Evolutionary conservation across 1,139 yeast genomes (phyloP).

Genomic region (Saccharomycopsis hybrid): DNA sequence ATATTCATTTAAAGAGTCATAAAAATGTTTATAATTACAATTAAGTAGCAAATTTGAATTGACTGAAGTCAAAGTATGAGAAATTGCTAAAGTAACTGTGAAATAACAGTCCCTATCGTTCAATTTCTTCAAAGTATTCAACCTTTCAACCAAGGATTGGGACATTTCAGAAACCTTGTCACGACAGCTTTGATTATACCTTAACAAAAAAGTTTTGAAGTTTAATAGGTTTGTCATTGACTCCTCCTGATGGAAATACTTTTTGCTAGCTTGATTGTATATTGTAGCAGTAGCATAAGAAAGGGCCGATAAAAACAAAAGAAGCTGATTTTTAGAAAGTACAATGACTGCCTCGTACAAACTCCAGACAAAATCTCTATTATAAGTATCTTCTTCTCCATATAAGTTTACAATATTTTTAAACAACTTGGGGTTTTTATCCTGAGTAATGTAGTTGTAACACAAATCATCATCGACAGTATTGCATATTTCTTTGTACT

Average conservation of each 20-base stretch:
- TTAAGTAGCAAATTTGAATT: not conserved
- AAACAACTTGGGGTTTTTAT: no score
- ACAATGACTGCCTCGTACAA: not conserved
- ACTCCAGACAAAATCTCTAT: not conserved
- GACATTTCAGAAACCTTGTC: not conserved
- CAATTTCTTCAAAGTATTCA: not conserved
- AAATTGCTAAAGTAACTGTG: not conserved
- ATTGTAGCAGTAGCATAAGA: not conserved
- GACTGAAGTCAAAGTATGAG: not conserved
- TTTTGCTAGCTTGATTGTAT: not conserved
- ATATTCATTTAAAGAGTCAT: not conserved
- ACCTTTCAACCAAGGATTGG: not conserved
- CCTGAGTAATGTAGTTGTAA: not conserved
- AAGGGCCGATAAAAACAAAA: not conserved
- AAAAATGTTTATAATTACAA: not conserved
- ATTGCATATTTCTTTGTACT: not conserved
- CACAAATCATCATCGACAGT: not conserved
- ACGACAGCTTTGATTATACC: not conserved
- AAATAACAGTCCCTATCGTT: not conserved
- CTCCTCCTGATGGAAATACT: not conserved
- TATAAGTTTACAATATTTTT: no score
- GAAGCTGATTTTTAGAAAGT: slow-evolving; percentile 1
- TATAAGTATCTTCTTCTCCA: slow-evolving; percentile 7
- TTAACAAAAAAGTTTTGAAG: not conserved
- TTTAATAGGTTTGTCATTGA: not conserved